Evolutionary conservation across 257 asterid genomes (phyloP), one percentile per base, ranked within the genome.

Genomic region (Gentiana macrophylla): DNA sequence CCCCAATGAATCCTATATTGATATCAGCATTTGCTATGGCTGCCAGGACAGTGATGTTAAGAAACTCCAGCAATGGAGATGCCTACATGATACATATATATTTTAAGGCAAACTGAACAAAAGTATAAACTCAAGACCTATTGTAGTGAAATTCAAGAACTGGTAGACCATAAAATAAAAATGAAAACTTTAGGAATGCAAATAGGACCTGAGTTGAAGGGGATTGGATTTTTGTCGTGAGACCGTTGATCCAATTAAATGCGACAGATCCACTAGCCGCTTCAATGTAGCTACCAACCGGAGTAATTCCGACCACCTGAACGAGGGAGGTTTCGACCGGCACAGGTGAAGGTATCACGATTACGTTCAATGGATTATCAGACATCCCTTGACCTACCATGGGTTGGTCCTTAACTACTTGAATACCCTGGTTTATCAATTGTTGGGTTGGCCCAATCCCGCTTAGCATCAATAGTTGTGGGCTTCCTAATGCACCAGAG

Each of bases 401-500:
- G 7, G 83, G 80, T 12, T 82, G 84, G 55, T 77, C 60, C 32
- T 72, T 12, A 0, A 77, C 4, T 3, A 70, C 59, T 35, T 50
- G 9, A 8, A 77, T 73, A 1, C 56, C 54, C 34, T 73, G 77
- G 49, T 57, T 55, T 8, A 2, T 50, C 2, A 77, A 35, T 8
- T 73, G 70, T 4, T 62, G 24, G 3, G 53, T n/a, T 1, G 79
- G 74, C 37, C 82, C 82, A 61, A 77, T 74, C 12, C 98, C 94
- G 24, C 94, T 86, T 36, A 90, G 15, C 94, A 90, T 74, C 46
- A 84, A 38, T 35, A 84, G 4, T 37, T 84, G 96, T 62, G 96
- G 94, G 81, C 98, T 86, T 34, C 94, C 98, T 4, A 90, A 7
- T 50, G 96, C 90, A 7, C 98, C 98, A 0, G 97, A 93, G 6